Conservation (phyloP, 2,329 filamentous ascomycete genomes). For the Macroventuria anomochaeta region DNA sequence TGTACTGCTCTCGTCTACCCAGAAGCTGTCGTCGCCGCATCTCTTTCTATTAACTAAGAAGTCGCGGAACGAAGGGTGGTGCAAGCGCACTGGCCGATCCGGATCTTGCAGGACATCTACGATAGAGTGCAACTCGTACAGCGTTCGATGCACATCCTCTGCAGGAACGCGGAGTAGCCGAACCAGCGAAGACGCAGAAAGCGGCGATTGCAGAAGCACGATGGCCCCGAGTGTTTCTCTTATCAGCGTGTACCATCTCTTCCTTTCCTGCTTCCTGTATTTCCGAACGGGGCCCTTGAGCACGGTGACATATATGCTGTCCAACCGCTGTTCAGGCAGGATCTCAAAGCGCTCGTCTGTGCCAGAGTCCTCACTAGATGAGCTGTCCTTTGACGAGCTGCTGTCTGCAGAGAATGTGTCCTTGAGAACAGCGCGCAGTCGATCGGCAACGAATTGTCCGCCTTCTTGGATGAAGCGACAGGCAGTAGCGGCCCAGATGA, state of each 20-base stretch:
- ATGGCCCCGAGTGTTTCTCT: background rate
- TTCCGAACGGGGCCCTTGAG: background rate
- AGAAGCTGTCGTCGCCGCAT: too few species aligned
- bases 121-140: too few species aligned
- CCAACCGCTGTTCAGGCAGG: background rate
- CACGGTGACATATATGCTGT: background rate
- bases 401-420: too few species aligned
- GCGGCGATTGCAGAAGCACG: background rate
- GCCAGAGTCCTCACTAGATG: background rate
- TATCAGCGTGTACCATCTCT: background rate
- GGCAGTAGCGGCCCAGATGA: too few species aligned
- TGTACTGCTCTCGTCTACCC: too few species aligned
- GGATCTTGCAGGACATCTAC: too few species aligned
- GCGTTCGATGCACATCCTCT: too few species aligned
- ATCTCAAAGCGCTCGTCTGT: background rate
- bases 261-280: background rate
- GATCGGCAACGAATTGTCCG: background rate
- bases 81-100: background rate
- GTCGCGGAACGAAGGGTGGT: slow-evolving; percentile 2
- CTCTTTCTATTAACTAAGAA: too few species aligned
- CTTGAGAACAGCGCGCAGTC: background rate
- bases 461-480: slow-evolving; percentile 27
- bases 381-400: too few species aligned
- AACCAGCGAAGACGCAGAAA: background rate
- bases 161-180: too few species aligned